Evolutionary conservation across 345 rosid species (phyloP), one percentile per base, ranked within the genome.

Genomic region (Syzygium aqueum): DNA sequence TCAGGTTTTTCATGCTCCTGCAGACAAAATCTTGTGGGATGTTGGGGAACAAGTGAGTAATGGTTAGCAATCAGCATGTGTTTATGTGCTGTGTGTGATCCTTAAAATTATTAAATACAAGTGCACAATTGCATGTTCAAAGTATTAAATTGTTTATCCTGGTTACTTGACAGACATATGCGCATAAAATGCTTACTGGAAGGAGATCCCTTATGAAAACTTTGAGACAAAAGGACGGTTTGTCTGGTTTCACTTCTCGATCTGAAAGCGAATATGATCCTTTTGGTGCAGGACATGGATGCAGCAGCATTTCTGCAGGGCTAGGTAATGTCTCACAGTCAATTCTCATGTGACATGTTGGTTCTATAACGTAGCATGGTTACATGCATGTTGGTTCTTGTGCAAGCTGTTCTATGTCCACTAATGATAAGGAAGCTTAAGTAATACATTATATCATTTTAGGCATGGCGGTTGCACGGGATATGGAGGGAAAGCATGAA

Each of bases 391-490:
- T 33, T 4, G 30, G 11, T 19, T 27, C 50, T 84, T 3, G 27
- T 57, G 88, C 22, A 8, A 8, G 51, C 23, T 49, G 21, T 10
- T 30, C 78, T 63, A 11, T 57, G 25, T 37, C 22, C 40, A 51
- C 7, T 49, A 17, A 61, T 50, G 51, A 87, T 27, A 49, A 59
- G 77, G 59, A 86, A 73, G 23, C 46, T 50, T 77, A 10, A 25
- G 49, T 30, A 53, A 21, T 56, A 22, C 54, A 40, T 88, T n/a
- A 85, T 85, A 83, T 88, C 51, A 52, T 77, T 40, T 90, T 88
- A 96, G 98, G 98, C 86, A 91, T 97, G 95, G 99, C 98, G 28
- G 91, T 95, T 85, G 97, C 97, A 51, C 95, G 99, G 61, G 99
- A 97, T 95, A 90, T 95, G 46, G 95, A 95, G 91, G 97, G 98